Evolutionary conservation across 192 early-diverging fungal genomes (phyloP).

Genomic region (Phlyctochytrium arcticum): DNA sequence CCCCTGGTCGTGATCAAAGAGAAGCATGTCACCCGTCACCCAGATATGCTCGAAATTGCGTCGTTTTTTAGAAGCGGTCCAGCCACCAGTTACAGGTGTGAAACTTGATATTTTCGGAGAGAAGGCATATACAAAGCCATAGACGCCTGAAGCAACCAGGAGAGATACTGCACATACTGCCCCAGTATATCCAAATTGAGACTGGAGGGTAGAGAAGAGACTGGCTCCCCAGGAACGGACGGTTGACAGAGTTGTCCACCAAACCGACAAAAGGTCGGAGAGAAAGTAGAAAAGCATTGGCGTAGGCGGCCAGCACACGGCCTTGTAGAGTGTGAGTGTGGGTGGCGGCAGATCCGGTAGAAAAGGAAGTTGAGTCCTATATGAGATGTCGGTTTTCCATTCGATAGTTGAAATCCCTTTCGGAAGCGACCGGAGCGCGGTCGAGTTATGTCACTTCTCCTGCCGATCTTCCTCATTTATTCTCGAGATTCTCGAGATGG

Average conservation of each 20-base stretch:
- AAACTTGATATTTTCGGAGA: conserved; percentile 16
- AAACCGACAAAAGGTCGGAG: neutral
- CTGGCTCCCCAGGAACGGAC: neutral
- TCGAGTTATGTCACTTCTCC: too few species aligned
- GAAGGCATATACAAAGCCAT: neutral
- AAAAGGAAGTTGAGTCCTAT: too few species aligned
- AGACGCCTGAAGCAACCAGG: conserved; percentile 2
- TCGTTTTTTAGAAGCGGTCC: neutral
- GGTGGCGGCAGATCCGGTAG: too few species aligned
- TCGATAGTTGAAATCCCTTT: too few species aligned
- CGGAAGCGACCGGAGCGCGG: too few species aligned
- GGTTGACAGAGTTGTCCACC: neutral
- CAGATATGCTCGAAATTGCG: conserved; percentile 23
- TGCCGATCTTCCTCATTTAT: too few species aligned
- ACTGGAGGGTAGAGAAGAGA: conserved; percentile 6
- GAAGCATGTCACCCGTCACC: conserved; percentile 21
- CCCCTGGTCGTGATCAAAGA: conserved; percentile 22
- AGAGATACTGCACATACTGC: conserved; percentile 1
- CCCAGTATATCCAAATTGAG: conserved; percentile 5
- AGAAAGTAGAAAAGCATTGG: neutral
- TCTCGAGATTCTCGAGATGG: too few species aligned
- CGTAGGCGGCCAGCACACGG: too few species aligned
- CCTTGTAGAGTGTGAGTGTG: too few species aligned
- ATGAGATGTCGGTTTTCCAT: too few species aligned
- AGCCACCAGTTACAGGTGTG: neutral